A percentile compares a stretch with the other conserved stretches of the same genome.
phyloP scores from a whole-genome alignment of 257 asterid genomes.

The Verbena officinalis region DNA sequence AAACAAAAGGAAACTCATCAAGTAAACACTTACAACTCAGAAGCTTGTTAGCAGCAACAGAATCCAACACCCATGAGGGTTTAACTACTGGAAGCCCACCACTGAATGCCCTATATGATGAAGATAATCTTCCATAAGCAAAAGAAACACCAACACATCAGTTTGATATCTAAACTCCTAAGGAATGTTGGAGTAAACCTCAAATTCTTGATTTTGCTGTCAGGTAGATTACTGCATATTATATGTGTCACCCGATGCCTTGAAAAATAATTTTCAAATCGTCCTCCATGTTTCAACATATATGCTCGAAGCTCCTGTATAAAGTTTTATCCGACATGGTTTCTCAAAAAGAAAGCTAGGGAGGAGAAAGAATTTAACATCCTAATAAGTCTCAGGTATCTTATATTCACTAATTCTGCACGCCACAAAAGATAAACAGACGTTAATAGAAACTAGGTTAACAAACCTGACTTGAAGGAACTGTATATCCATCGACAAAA shows the following conservation, averaged over 20 bases:
- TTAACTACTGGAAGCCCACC: slow-evolving; percentile 95
- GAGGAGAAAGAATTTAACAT: neutral
- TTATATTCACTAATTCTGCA: slow-evolving; percentile 2
- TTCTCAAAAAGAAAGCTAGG: neutral
- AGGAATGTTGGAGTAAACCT: slow-evolving; percentile 48
- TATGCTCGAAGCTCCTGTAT: slow-evolving; percentile 85
- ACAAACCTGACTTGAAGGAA: slow-evolving; percentile 91
- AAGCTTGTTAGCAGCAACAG: slow-evolving; percentile 80
- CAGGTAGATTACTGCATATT: slow-evolving; percentile 94
- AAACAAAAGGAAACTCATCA: slow-evolving; percentile 9
- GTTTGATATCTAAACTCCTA: slow-evolving; percentile 9
- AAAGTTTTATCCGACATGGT: slow-evolving; percentile 1
- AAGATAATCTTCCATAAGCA: slow-evolving; percentile 22
- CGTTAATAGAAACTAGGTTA: neutral
- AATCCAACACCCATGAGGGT: slow-evolving; percentile 91
- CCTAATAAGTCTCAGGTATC: neutral
- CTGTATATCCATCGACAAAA: slow-evolving; percentile 96
- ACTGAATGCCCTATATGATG: slow-evolving; percentile 77
- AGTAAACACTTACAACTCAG: slow-evolving; percentile 70
- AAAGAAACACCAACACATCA: slow-evolving; percentile 21
- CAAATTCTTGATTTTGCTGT: slow-evolving; percentile 91
- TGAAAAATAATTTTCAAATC: slow-evolving; percentile 86
- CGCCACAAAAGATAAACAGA: neutral
- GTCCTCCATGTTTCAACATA: slow-evolving; percentile 91
- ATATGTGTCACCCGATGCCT: slow-evolving; percentile 85